A percentile compares a stretch with the other conserved stretches of the same genome.
phyloP scores from a whole-genome alignment of 1,139 yeast genomes.

The Diutina pseudorugosa region DNA sequence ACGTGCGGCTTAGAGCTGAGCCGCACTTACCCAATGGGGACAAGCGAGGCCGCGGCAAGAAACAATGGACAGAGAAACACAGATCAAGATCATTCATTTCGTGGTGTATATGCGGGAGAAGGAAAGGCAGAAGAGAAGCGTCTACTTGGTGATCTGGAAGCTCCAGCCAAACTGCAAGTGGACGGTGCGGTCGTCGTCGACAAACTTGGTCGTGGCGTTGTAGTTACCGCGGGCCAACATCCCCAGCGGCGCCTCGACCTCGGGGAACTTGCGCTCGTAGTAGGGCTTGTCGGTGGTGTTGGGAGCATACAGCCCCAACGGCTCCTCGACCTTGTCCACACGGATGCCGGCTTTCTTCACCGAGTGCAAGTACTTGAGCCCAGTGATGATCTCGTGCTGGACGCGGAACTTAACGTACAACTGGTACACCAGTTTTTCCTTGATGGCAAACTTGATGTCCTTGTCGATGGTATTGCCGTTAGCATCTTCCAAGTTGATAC shows the following conservation, averaged over 20 bases:
- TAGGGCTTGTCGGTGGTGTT: slow-evolving; percentile 72
- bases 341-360: slow-evolving; percentile 82
- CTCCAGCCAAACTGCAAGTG: slow-evolving; percentile 81
- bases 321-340: slow-evolving; percentile 79
- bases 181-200: slow-evolving; percentile 73
- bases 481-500: slow-evolving; percentile 51
- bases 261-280: slow-evolving; percentile 68
- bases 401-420: slow-evolving; percentile 69
- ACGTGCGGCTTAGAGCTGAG: not conserved
- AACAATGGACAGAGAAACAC: not conserved
- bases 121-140: too few species aligned
- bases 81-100: not conserved
- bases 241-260: slow-evolving; percentile 89
- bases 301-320: slow-evolving; percentile 86
- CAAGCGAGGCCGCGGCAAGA: not conserved
- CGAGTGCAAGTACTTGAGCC: slow-evolving; percentile 73
- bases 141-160: slow-evolving; percentile 57
- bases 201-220: slow-evolving; percentile 68
- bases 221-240: slow-evolving; percentile 79
- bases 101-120: not conserved
- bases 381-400: slow-evolving; percentile 87
- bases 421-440: slow-evolving; percentile 68
- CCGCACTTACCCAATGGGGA: not conserved
- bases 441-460: slow-evolving; percentile 56
- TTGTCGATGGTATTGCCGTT: slow-evolving; percentile 35